Base-by-base conservation (phyloP, 2,329 filamentous ascomycete species). In the Pezicula neosporulosa region DNA sequence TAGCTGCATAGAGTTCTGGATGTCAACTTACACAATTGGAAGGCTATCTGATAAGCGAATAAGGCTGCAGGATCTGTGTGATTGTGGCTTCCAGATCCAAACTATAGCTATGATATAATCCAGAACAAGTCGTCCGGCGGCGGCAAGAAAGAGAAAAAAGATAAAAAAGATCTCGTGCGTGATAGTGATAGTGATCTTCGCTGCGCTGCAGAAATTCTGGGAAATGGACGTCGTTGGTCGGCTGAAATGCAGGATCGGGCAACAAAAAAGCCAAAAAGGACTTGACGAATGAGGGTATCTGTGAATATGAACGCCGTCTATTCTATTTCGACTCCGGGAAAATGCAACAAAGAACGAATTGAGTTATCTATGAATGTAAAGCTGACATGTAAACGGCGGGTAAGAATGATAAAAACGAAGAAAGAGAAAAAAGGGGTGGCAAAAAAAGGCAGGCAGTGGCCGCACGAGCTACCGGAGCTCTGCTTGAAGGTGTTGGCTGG, bases 401-500 rank as follows among this genome's bases (percentile, higher is more conserved):
- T 51, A 52, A 41, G 53, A 50, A 51, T 56, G 47, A 49, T 46
- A 42, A 13, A 48, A 53, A 49, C 41, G 51, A 49, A 56, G 50
- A 50, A 42, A 55, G 50, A 57, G 52, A 56, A 56, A 50, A 36
- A 38, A 51, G 55, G 43, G 36, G 49, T n/a, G n/a, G n/a, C n/a
- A n/a, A 53, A 50, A 56, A 62, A 57, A 56, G 60, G 50, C 52
- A 42, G 53, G 53, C 44, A 44, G 43, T 44, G 56, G 56, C 52
- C 54, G 59, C 58, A 63, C 57, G 65, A 64, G 63, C 75, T 77
- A 68, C 74, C 74, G 70, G 76, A 77, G 75, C 72, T 74, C 68
- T 72, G 71, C 66, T 67, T 67, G 44, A 55, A 49, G 50, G 48
- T 46, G 58, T 57, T 50, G 58, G 56, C 54, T 53, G 55, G 53